Conservation (phyloP, 257 asterid genomes). For the Fraxinus anomala region DNA sequence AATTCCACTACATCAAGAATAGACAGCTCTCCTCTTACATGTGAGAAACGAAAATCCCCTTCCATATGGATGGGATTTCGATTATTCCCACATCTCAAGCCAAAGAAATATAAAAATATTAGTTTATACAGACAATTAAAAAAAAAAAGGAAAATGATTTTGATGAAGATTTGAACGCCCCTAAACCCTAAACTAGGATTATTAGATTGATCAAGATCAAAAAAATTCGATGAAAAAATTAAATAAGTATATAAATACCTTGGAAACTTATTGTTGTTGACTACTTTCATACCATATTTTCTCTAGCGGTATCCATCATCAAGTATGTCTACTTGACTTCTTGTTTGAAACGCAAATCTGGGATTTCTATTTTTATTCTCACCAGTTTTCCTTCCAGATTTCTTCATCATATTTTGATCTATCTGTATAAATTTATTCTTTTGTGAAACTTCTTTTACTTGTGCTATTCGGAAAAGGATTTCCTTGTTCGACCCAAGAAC, state of each 20-base stretch:
- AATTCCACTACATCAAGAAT: background rate
- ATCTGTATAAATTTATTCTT: background rate
- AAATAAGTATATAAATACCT: constrained; percentile 36
- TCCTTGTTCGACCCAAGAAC: background rate
- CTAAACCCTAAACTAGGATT: no score
- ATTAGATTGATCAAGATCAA: no score
- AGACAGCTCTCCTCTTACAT: background rate
- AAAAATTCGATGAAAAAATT: no score
- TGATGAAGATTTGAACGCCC: no score
- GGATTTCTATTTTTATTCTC: constrained; percentile 46
- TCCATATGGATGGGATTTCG: background rate
- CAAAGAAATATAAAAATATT: no score
- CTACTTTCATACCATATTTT: constrained; percentile 68
- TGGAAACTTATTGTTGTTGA: constrained; percentile 63
- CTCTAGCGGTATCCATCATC: constrained; percentile 80
- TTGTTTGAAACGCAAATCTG: constrained; percentile 55
- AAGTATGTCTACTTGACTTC: constrained; percentile 66
- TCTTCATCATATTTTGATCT: constrained; percentile 15
- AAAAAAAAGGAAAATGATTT: no score
- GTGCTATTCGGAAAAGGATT: no score
- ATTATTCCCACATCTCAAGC: background rate
- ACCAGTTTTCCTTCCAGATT: constrained; percentile 15
- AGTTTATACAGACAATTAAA: no score
- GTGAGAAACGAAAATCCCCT: background rate
- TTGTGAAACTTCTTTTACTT: background rate